A percentile compares a stretch with the other conserved stretches of the same genome.
Conservation (phyloP, 169 alveolate species). For the Plasmodium inui region DNA sequence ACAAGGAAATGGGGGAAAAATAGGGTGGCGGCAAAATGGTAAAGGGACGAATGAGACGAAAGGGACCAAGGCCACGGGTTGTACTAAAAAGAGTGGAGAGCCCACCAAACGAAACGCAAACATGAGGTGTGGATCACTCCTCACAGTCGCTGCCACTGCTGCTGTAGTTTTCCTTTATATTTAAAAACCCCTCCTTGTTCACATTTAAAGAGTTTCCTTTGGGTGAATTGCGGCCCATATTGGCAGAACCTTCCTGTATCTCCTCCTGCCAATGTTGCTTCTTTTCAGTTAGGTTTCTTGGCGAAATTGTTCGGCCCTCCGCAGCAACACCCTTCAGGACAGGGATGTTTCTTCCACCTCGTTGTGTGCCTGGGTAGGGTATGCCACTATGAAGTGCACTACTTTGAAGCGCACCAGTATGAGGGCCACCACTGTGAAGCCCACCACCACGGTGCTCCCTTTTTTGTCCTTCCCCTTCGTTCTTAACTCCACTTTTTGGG, state of each 20-base stretch:
- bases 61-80: neutral
- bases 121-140: neutral
- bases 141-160: conserved; percentile 31
- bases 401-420: no score
- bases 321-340: neutral
- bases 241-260: neutral
- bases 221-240: neutral
- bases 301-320: neutral
- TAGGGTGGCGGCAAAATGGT: neutral
- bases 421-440: neutral
- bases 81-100: neutral
- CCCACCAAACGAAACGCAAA: neutral
- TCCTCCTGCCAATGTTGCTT: neutral
- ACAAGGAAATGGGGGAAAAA: neutral
- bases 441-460: neutral
- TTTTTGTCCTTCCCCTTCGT: neutral
- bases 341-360: neutral
- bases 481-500: neutral
- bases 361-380: neutral
- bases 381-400: no score
- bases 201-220: conserved; percentile 23
- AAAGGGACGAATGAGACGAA: neutral
- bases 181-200: conserved; percentile 50
- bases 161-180: conserved; percentile 33
- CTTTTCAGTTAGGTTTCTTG: neutral